Percentiles rank a stretch among this genome's conserved stretches.
Evolutionary conservation across 768 basidiomycete genomes (phyloP).

Genomic region (Trametes cingulata): DNA sequence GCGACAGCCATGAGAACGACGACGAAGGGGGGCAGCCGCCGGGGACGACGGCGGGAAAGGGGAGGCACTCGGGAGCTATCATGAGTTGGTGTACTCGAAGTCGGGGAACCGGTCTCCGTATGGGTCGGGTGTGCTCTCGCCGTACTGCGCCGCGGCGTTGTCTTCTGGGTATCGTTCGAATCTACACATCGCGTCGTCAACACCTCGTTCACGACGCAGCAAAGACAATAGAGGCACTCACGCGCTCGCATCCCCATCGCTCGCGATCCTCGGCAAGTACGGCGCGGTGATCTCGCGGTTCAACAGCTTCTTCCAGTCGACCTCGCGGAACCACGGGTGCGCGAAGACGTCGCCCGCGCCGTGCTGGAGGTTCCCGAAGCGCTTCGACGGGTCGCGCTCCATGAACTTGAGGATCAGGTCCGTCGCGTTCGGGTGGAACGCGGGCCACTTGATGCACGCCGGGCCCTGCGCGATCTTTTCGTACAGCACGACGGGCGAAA

Average conservation of each 20-base stretch:
- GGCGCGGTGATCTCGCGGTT: conserved; percentile 91
- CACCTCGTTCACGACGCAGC: conserved; percentile 17
- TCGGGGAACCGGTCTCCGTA: conserved; percentile 74
- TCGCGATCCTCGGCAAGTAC: conserved; percentile 87
- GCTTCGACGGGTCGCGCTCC: conserved; percentile 83
- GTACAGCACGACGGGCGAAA: conserved; percentile 84
- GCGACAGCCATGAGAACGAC: background rate
- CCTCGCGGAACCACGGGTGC: conserved; percentile 93
- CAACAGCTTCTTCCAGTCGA: conserved; percentile 83
- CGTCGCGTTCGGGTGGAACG: conserved; percentile 73
- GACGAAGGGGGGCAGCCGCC: background rate
- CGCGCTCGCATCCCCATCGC: conserved; percentile 96
- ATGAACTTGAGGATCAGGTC: conserved; percentile 91
- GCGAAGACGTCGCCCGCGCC: conserved; percentile 91
- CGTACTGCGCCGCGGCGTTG: conserved; percentile 61
- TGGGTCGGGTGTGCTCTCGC: conserved; percentile 54
- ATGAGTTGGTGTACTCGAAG: conserved; percentile 64
- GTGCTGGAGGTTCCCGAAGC: conserved; percentile 86
- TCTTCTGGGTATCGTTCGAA: conserved; percentile 83
- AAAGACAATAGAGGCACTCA: conserved; percentile 42
- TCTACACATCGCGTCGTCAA: conserved; percentile 36
- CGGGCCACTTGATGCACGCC: conserved; percentile 76
- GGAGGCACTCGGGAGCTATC: conserved; percentile 41
- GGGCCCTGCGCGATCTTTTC: conserved; percentile 87
- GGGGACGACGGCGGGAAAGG: background rate